These are phyloP conservation scores for Dictyostelium capitatum DNA, from an alignment of 78 protist species.

Conservation along the genomic window DNA sequence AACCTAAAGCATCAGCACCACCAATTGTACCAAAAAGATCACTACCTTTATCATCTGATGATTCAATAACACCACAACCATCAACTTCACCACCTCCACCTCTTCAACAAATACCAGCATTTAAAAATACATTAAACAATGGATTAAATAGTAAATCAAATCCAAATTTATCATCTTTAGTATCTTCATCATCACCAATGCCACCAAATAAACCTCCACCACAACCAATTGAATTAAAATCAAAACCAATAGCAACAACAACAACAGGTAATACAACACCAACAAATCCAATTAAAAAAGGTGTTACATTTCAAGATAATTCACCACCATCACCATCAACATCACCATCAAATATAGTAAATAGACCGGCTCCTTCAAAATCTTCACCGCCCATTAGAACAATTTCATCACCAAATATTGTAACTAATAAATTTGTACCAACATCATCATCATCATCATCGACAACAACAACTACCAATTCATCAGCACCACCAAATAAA, in stretches of 20 bases:
- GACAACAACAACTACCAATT: not conserved
- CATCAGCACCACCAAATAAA: not conserved
- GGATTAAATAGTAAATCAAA: not conserved
- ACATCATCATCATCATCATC: not conserved
- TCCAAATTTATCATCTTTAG: not conserved
- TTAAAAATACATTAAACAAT: conserved; percentile 7
- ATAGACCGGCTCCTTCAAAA: conserved; percentile 14
- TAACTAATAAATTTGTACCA: not conserved
- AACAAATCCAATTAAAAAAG: not conserved
- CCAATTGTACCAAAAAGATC: not conserved
- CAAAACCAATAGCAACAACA: conserved; percentile 13
- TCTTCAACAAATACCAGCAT: conserved; percentile 9
- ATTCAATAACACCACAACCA: not conserved
- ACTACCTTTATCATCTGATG: not conserved
- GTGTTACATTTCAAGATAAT: not conserved
- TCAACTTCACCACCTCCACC: conserved; percentile 1
- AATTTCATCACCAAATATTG: not conserved
- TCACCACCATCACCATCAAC: conserved; percentile 23
- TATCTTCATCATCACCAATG: not conserved
- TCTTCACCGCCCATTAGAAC: conserved; percentile 15
- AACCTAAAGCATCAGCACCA: not conserved
- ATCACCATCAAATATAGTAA: not conserved
- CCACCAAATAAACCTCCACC: conserved; percentile 45
- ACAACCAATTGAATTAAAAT: conserved; percentile 3
- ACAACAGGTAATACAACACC: not conserved